Evolutionary conservation across 306 rosid genomes (phyloP), one percentile per base, ranked within the genome.

Genomic region (Cucumis sativus): DNA sequence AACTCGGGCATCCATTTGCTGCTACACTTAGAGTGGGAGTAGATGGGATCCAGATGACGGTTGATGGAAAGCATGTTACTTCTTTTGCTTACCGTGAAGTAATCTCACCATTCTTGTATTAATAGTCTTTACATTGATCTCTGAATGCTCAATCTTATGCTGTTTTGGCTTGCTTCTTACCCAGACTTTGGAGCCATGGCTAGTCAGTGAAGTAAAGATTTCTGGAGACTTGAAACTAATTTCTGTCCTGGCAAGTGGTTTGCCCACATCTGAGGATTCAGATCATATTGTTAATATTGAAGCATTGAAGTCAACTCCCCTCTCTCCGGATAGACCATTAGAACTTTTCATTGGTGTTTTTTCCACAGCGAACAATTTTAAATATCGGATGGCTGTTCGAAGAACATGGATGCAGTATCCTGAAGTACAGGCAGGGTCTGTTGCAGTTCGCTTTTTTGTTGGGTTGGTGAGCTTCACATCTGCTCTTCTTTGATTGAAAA

Each of bases 371-470:
- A 92, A 96, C 92, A 96, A 96, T 87, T 96, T 96, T 75, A 92
- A 92, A 85, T 92, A 89, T 35, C 81, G 99, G 79, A 96, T 96
- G 99, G 92, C 99, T 74, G 97, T 92, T 75, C 87, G 99, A 85
- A 92, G 99, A 87, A 89, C 99, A n/a, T 96, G 99, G 99, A 92
- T 96, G 98, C 99, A 96, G 85, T 96, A 92, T 78, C 80, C 89
- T 79, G 90, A 85, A 63, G 92, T 96, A 69, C 88, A 84, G 84
- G 87, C 96, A 49, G 87, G 86, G 78, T 60, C 54, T 41, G 87
- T 88, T 51, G 96, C 96, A 12, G 98, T 92, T 77, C 96, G 97
- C 62, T 92, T 96, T 88, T 92, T 96, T 81, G 99, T 96, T 83
- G 99, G 99, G 82, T 86, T 96, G 98, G 98, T 96, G 84, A 88